Evolutionary conservation across 345 rosid species (phyloP).

Genomic region (Syzygium oleosum): DNA sequence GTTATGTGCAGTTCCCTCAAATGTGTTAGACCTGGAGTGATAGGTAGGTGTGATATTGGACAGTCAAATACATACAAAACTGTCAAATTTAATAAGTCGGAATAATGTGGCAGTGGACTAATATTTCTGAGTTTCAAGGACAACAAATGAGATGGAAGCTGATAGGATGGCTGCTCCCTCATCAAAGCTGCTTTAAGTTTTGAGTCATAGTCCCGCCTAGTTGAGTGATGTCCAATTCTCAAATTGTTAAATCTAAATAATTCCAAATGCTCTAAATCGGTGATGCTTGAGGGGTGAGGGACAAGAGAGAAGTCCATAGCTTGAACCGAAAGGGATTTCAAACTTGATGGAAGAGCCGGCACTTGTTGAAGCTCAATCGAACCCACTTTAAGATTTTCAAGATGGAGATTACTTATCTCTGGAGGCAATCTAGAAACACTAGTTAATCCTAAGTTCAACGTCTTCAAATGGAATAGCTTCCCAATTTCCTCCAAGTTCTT

Average conservation of each 20-base stretch:
- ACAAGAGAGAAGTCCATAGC: not conserved
- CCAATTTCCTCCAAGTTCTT: not conserved
- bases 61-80: not conserved
- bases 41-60: not conserved
- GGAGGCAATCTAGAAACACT: not conserved
- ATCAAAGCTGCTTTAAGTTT: not conserved
- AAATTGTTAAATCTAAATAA: not conserved
- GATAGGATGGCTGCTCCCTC: not conserved
- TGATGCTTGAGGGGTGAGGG: not conserved
- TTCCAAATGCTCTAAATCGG: not conserved
- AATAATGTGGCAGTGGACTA: not conserved
- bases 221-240: not conserved
- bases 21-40: not conserved
- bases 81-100: not conserved
- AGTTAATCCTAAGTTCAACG: not conserved
- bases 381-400: not conserved
- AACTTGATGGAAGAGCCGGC: not conserved
- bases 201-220: not conserved
- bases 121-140: not conserved
- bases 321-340: not conserved
- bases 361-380: not conserved
- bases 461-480: not conserved
- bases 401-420: not conserved
- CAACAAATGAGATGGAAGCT: not conserved
- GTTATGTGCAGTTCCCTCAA: not conserved